Percentiles rank a stretch among this genome's conserved stretches.
Conservation (phyloP, 2,329 filamentous ascomycete species). For the Camillea tinctor region DNA sequence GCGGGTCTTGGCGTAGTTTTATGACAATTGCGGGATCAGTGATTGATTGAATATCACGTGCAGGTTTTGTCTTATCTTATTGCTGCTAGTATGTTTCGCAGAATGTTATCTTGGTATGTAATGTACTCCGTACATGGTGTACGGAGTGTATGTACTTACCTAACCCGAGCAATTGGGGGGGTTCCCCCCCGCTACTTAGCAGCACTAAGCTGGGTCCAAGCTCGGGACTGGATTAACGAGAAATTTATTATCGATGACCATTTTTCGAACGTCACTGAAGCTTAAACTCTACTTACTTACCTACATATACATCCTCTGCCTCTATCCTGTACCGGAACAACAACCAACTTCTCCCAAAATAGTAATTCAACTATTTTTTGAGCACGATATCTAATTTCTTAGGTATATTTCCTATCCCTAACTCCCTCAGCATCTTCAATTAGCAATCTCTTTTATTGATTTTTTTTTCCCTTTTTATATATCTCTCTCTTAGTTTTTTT, state of each 20-base stretch:
- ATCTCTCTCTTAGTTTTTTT: too few species aligned
- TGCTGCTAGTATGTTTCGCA: too few species aligned
- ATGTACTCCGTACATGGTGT: too few species aligned
- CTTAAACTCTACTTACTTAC: conserved; percentile 4
- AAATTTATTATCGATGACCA: conserved; percentile 37
- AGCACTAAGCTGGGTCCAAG: conserved; percentile 19
- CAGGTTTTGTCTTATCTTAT: conserved; percentile 8
- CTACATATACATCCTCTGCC: conserved; percentile 1
- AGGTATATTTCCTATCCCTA: too few species aligned
- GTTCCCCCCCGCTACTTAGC: conserved; percentile 21
- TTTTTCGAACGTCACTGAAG: conserved; percentile 16
- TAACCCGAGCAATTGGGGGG: too few species aligned
- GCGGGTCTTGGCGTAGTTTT: background rate
- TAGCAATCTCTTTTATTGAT: too few species aligned
- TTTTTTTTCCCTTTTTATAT: conserved; percentile 9
- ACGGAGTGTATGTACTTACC: too few species aligned
- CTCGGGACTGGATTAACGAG: conserved; percentile 29
- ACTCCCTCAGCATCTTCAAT: background rate
- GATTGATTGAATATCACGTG: conserved; percentile 18
- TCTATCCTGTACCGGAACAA: conserved; percentile 7
- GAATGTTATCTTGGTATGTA: too few species aligned
- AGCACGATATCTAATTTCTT: too few species aligned
- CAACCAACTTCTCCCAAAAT: conserved; percentile 4
- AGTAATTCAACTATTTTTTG: too few species aligned
- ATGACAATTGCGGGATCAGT: background rate